phyloP scores from a whole-genome alignment of 1,284 basidiomycete genomes.

The Acaromyces ingoldii region DNA sequence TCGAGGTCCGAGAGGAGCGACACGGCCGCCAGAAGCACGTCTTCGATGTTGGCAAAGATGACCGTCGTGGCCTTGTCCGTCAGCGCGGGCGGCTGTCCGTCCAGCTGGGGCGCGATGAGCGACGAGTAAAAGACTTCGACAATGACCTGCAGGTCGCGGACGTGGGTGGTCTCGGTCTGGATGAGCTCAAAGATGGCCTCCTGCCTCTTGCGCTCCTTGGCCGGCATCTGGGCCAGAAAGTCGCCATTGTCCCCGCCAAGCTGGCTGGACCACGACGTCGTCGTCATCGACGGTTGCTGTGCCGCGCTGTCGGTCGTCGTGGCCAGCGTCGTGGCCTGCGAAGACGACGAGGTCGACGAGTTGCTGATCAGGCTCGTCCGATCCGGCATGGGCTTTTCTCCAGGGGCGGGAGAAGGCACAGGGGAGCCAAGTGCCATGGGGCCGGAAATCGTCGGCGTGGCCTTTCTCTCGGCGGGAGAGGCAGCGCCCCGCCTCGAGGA shows the following conservation, averaged over 20 bases:
- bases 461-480: slow-evolving; percentile 10
- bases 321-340: no score
- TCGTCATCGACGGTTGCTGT: not conserved
- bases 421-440: slow-evolving; percentile 14
- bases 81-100: no score
- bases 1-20: slow-evolving; percentile 63
- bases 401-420: slow-evolving; percentile 65
- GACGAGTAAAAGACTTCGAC: slow-evolving; percentile 83
- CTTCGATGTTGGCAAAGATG: slow-evolving; percentile 89
- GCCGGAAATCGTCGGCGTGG: slow-evolving; percentile 21
- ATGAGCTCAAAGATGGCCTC: slow-evolving; percentile 90
- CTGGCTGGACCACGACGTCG: slow-evolving; percentile 3
- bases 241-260: slow-evolving; percentile 23
- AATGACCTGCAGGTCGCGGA: slow-evolving; percentile 80
- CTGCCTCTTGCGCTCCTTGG: slow-evolving; percentile 74
- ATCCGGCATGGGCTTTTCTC: no score
- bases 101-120: slow-evolving; percentile 59
- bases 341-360: no score
- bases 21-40: slow-evolving; percentile 49
- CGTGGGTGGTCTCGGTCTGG: slow-evolving; percentile 77
- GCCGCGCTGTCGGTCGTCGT: slow-evolving; percentile 56
- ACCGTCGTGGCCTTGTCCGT: slow-evolving; percentile 71
- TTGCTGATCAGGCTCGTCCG: no score
- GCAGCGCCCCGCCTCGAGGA: slow-evolving; percentile 7
- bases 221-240: slow-evolving; percentile 82